These are phyloP conservation scores for Berberis vulgaris DNA, from an alignment of 164 flowering plant species.

Conservation along the genomic window DNA sequence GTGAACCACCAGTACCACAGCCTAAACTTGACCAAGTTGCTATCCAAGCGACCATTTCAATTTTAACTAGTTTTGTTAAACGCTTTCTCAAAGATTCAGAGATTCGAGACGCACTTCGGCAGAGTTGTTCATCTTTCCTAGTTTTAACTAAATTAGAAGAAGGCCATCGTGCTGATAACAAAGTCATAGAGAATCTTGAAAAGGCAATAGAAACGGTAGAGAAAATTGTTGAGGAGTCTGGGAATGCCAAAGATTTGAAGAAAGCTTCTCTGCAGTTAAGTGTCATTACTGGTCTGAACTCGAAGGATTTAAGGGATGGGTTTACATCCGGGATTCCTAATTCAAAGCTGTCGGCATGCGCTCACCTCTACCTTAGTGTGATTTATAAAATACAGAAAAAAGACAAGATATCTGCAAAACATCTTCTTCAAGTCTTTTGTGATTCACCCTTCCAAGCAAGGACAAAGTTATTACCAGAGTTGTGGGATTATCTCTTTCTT, in stretches of 20 bases:
- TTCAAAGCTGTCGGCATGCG: constrained; percentile 61
- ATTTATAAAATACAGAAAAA: constrained; percentile 59
- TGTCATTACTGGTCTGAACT: constrained; percentile 52
- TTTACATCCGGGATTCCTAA: constrained; percentile 52
- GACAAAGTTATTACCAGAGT: constrained; percentile 39
- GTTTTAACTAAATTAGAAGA: constrained; percentile 24
- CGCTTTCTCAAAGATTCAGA: constrained; percentile 40
- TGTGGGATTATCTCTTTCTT: constrained; percentile 55
- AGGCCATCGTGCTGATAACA: constrained; percentile 22
- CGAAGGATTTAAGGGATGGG: constrained; percentile 45
- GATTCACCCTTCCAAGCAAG: constrained; percentile 60
- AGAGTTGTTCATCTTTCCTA: constrained; percentile 40
- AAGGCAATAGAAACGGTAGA: constrained; percentile 54
- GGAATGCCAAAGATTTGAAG: constrained; percentile 38
- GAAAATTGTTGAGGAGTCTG: constrained; percentile 32
- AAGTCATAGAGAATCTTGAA: constrained; percentile 39
- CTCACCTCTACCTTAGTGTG: constrained; percentile 68
- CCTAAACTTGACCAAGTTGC: constrained; percentile 71
- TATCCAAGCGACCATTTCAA: constrained; percentile 50
- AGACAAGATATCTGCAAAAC: constrained; percentile 50
- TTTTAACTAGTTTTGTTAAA: constrained; percentile 37
- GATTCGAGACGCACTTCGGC: constrained; percentile 31
- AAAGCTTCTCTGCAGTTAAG: constrained; percentile 53
- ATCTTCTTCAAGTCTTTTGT: constrained; percentile 66
- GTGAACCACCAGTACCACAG: constrained; percentile 12